Conservation (phyloP, 352 stramenopile species). For the Globisporangium radiosum region DNA sequence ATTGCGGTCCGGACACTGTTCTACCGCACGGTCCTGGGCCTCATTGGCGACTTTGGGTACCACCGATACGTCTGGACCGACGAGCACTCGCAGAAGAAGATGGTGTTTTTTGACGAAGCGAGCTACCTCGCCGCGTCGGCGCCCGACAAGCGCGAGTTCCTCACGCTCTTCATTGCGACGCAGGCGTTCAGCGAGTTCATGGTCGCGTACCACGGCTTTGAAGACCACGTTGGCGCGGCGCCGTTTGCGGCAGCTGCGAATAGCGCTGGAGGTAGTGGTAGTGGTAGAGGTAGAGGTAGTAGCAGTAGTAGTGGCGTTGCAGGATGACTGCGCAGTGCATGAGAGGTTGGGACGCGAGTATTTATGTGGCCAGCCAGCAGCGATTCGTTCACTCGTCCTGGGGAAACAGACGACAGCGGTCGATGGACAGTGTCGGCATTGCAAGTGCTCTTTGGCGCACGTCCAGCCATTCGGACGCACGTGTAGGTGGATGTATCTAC, state of each 20-base stretch:
- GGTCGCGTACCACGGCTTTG: conserved; percentile 77
- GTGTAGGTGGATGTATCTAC: too few species aligned
- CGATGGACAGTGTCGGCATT: too few species aligned
- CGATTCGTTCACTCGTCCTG: too few species aligned
- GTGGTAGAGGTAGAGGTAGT: too few species aligned
- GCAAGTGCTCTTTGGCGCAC: too few species aligned
- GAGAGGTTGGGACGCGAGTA: too few species aligned
- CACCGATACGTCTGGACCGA: conserved; percentile 82
- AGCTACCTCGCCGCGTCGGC: conserved; percentile 75
- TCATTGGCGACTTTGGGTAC: conserved; percentile 83
- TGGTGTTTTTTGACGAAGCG: conserved; percentile 82
- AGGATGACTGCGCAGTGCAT: too few species aligned
- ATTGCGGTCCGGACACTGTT: conserved; percentile 65
- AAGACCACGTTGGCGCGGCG: conserved; percentile 32
- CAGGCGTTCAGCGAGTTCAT: conserved; percentile 84
- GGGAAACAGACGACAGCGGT: too few species aligned
- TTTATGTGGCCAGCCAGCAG: too few species aligned
- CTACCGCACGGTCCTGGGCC: conserved; percentile 45
- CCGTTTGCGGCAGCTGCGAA: conserved; percentile 4
- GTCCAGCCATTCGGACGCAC: too few species aligned
- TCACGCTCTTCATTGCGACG: conserved; percentile 79
- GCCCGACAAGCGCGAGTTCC: conserved; percentile 72
- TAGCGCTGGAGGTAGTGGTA: too few species aligned
- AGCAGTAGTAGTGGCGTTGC: too few species aligned
- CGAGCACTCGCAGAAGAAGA: conserved; percentile 73